Percentiles rank a stretch among this genome's conserved stretches.
Evolutionary conservation across 495 filamentous ascomycete species (phyloP).

Genomic region (Penicillium riverlandense): DNA sequence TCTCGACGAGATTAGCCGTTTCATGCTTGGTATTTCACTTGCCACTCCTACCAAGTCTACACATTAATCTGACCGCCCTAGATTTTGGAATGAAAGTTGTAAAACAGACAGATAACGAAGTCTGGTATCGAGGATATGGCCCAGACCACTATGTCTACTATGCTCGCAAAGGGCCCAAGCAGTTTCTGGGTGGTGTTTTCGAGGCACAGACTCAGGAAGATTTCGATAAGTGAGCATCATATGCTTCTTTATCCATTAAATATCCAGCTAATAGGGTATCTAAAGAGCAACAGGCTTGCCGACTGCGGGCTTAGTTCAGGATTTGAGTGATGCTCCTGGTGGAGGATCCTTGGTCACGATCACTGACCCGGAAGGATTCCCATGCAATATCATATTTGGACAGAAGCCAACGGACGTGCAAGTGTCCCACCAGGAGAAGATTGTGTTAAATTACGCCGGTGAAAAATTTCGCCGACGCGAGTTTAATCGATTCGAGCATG

Average conservation of each 20-base stretch:
- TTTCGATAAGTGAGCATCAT: slow-evolving; percentile 22
- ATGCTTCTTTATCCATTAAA: neutral
- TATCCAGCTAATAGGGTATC: too few species aligned
- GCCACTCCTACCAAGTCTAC: neutral
- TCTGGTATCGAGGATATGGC: slow-evolving; percentile 54
- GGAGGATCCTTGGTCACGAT: slow-evolving; percentile 11
- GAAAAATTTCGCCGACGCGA: slow-evolving; percentile 14
- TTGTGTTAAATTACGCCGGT: slow-evolving; percentile 11
- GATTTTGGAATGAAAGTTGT: slow-evolving; percentile 51
- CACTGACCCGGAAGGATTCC: slow-evolving; percentile 23
- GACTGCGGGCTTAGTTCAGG: too few species aligned
- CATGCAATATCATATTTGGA: slow-evolving; percentile 21
- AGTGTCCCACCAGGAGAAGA: slow-evolving; percentile 6
- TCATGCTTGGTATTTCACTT: slow-evolving; percentile 18
- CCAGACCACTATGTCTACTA: slow-evolving; percentile 50
- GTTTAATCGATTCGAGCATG: slow-evolving; percentile 17
- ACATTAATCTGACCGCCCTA: neutral
- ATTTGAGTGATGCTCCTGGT: too few species aligned
- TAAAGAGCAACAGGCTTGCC: too few species aligned
- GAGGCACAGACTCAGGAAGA: slow-evolving; percentile 50
- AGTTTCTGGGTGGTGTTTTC: slow-evolving; percentile 48
- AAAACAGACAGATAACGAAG: slow-evolving; percentile 34
- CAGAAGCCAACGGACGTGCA: slow-evolving; percentile 7
- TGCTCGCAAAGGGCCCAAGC: slow-evolving; percentile 36
- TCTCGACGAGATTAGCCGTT: slow-evolving; percentile 27